A percentile compares a stretch with the other conserved stretches of the same genome.
These are phyloP conservation scores for Pseudopediastrum boryanum DNA, from an alignment of 139 green algal genomes.

Conservation along the genomic window DNA sequence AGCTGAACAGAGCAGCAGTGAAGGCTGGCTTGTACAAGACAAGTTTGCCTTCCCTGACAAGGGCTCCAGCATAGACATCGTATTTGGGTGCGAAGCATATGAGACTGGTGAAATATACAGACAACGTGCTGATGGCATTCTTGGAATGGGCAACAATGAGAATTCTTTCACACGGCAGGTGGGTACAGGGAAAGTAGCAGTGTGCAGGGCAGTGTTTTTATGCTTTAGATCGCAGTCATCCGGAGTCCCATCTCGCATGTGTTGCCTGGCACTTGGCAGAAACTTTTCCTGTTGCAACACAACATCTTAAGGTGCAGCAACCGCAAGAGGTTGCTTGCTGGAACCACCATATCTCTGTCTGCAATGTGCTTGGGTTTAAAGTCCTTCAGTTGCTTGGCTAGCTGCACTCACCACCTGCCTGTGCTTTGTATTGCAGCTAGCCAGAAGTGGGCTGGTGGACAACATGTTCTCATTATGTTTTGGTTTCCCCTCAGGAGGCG, in stretches of 20 bases:
- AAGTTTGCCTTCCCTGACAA: constrained; percentile 53
- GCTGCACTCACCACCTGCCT: too few relatives aligned
- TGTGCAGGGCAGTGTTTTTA: not conserved
- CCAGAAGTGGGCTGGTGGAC: constrained; percentile 64
- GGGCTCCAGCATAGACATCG: constrained; percentile 12
- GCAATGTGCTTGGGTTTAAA: too few relatives aligned
- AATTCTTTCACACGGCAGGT: constrained; percentile 79
- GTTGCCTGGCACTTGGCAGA: too few relatives aligned
- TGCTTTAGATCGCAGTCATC: too few relatives aligned
- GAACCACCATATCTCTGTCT: too few relatives aligned
- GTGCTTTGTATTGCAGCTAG: constrained; percentile 69
- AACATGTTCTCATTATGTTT: constrained; percentile 91
- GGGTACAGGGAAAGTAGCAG: not conserved
- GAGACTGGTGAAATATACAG: constrained; percentile 91
- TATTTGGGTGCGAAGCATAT: constrained; percentile 86
- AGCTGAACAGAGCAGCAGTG: constrained; percentile 70
- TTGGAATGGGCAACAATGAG: constrained; percentile 87
- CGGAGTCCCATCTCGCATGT: too few relatives aligned
- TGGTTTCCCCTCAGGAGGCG: constrained; percentile 62
- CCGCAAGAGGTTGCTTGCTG: too few relatives aligned
- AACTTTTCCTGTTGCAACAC: too few relatives aligned
- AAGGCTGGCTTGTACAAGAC: constrained; percentile 78
- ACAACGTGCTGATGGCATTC: constrained; percentile 90
- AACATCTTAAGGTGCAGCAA: too few relatives aligned
- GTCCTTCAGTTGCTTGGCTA: too few relatives aligned